Percentiles rank a stretch among this genome's conserved stretches.
Evolutionary conservation across 2,329 filamentous ascomycete species (phyloP).

Genomic region (Amylocarpus encephaloides): DNA sequence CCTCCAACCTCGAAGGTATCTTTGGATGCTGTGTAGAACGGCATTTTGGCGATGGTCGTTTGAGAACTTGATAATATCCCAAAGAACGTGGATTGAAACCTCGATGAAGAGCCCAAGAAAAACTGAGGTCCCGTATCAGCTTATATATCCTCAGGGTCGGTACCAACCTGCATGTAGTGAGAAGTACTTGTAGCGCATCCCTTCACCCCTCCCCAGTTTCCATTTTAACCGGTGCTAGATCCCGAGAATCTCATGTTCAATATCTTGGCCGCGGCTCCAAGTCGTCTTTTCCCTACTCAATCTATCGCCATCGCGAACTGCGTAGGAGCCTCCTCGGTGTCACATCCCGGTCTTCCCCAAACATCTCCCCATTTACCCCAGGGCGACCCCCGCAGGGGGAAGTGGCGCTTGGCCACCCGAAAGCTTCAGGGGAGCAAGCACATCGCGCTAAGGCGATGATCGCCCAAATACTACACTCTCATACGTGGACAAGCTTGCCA

Average conservation of each 20-base stretch:
- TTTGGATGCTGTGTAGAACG: conserved; percentile 22
- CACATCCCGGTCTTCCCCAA: conserved; percentile 8
- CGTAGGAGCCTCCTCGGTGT: conserved; percentile 8
- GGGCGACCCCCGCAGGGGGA: neutral
- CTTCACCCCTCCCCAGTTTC: neutral
- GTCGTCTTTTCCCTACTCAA: conserved; percentile 2
- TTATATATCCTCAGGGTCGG: conserved; percentile 8
- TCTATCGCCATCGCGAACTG: neutral
- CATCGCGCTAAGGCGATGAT: neutral
- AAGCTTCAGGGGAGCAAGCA: neutral
- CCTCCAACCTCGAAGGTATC: conserved; percentile 28
- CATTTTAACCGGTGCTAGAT: conserved; percentile 6
- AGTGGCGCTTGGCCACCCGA: neutral
- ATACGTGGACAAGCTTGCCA: conserved; percentile 3
- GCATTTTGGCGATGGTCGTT: neutral
- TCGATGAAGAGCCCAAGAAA: conserved; percentile 2
- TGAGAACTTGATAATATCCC: neutral
- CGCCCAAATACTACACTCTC: neutral
- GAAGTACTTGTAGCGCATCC: neutral
- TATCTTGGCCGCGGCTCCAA: conserved; percentile 7
- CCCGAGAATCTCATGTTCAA: conserved; percentile 1
- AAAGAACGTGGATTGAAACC: conserved; percentile 3
- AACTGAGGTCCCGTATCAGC: neutral
- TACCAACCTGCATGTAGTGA: neutral
- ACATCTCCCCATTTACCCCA: conserved; percentile 10